Evolutionary conservation across 1,284 basidiomycete genomes (phyloP).

Genomic region (Athelia sp.): DNA sequence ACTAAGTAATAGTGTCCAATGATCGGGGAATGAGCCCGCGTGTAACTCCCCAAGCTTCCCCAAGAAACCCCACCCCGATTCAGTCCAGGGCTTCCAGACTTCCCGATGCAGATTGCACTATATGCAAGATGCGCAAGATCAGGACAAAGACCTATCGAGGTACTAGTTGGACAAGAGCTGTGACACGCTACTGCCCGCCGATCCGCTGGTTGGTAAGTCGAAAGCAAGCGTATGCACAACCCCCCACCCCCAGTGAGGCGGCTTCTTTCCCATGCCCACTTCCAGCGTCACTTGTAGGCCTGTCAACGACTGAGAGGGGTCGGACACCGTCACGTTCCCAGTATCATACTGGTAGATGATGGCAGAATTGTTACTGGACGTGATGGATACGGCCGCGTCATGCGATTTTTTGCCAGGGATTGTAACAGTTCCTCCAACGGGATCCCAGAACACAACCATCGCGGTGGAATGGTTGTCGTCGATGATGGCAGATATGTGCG

Average conservation of each 20-base stretch:
- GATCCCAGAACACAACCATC: conserved; percentile 44
- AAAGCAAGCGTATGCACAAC: conserved; percentile 22
- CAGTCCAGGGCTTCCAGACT: too few species aligned
- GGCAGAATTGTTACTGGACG: conserved; percentile 33
- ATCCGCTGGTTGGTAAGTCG: conserved; percentile 23
- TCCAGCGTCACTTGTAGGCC: conserved; percentile 13
- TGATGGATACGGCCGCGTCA: conserved; percentile 31
- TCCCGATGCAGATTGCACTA: too few species aligned
- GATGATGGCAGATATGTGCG: conserved; percentile 34
- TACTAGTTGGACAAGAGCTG: conserved; percentile 15
- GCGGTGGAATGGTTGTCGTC: conserved; percentile 32
- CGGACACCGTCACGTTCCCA: conserved; percentile 47
- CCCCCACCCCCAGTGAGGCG: conserved; percentile 6
- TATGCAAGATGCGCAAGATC: too few species aligned
- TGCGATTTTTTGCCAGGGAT: conserved; percentile 10
- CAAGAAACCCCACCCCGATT: too few species aligned
- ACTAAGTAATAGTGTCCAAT: too few species aligned
- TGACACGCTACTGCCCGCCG: conserved; percentile 39
- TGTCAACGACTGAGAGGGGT: conserved; percentile 39
- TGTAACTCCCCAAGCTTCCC: too few species aligned
- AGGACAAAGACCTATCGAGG: conserved; percentile 3
- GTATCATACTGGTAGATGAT: conserved; percentile 38
- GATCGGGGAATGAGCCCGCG: too few species aligned
- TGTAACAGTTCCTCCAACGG: conserved; percentile 26
- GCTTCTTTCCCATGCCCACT: conserved; percentile 17